A percentile compares a stretch with the other conserved stretches of the same genome.
These are phyloP conservation scores for Malus fusca DNA, from an alignment of 306 rosid genomes.

Conservation along the genomic window DNA sequence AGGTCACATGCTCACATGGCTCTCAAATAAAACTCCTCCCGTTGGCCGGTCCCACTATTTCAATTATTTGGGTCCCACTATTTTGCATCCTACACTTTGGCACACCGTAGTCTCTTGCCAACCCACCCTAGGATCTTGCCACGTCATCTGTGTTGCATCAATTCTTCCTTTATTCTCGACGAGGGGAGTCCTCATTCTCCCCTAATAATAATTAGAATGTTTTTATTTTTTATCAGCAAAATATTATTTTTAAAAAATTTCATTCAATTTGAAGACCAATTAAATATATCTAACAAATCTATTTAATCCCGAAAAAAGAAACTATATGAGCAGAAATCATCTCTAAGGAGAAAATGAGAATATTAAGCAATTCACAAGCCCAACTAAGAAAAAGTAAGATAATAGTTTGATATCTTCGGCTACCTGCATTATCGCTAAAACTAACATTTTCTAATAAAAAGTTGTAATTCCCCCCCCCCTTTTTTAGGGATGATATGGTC, in stretches of 20 bases:
- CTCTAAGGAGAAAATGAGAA: no score
- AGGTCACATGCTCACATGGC: constrained; percentile 13
- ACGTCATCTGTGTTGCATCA: not conserved
- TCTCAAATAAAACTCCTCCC: not conserved
- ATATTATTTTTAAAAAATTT: no score
- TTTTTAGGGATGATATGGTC: constrained; percentile 39
- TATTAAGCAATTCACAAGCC: no score
- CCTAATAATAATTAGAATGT: no score
- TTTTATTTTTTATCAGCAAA: not conserved
- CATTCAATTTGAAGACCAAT: not conserved
- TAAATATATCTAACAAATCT: not conserved
- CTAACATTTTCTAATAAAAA: not conserved
- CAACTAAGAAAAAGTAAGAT: no score
- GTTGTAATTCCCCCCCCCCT: no score
- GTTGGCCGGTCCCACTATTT: not conserved
- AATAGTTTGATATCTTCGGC: no score
- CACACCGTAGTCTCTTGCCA: not conserved
- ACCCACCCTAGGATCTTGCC: constrained; percentile 1
- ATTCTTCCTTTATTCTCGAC: not conserved
- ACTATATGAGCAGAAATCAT: no score
- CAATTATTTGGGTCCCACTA: not conserved
- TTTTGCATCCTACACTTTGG: not conserved
- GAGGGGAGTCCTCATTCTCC: no score
- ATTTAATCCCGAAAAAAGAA: no score
- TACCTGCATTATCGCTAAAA: not conserved